These are phyloP conservation scores for Penicillium sp. DNA, from an alignment of 2,329 filamentous ascomycete species.

Conservation along the genomic window DNA sequence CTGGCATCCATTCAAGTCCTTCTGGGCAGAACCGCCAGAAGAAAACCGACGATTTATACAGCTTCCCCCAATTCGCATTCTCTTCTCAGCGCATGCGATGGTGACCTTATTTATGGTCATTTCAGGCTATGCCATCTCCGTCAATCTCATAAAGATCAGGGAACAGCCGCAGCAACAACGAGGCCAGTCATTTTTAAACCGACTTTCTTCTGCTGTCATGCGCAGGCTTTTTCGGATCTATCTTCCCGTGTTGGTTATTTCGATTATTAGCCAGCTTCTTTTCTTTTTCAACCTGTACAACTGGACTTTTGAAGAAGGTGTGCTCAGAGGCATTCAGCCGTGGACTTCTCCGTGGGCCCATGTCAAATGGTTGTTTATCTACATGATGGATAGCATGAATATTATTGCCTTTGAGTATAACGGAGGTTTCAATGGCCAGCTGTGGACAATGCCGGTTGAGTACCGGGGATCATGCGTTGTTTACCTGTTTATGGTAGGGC, in stretches of 20 bases:
- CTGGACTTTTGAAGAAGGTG: conserved; percentile 18
- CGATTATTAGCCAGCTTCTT: conserved; percentile 17
- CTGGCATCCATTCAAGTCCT: conserved; percentile 20
- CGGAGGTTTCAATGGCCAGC: conserved; percentile 20
- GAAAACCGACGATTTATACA: conserved; percentile 23
- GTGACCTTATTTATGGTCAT: conserved; percentile 57
- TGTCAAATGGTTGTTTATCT: conserved; percentile 18
- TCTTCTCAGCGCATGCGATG: conserved; percentile 35
- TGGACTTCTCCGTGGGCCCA: conserved; percentile 20
- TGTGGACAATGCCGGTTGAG: conserved; percentile 25
- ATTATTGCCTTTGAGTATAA: conserved; percentile 20
- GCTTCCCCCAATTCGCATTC: conserved; percentile 37
- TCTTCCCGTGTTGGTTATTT: conserved; percentile 18
- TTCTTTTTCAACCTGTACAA: conserved; percentile 20
- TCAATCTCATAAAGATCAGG: conserved; percentile 41
- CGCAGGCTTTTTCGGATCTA: conserved; percentile 21
- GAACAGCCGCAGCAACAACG: conserved; percentile 8
- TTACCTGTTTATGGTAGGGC: conserved; percentile 18
- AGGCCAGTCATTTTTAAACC: conserved; percentile 12
- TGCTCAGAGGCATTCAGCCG: conserved; percentile 16
- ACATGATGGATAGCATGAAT: conserved; percentile 21
- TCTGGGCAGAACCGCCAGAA: conserved; percentile 19
- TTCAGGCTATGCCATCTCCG: conserved; percentile 55
- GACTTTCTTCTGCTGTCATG: conserved; percentile 19
- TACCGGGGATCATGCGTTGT: conserved; percentile 21